Conservation (phyloP, 768 basidiomycete genomes). For the Leucosporidium scottii region DNA sequence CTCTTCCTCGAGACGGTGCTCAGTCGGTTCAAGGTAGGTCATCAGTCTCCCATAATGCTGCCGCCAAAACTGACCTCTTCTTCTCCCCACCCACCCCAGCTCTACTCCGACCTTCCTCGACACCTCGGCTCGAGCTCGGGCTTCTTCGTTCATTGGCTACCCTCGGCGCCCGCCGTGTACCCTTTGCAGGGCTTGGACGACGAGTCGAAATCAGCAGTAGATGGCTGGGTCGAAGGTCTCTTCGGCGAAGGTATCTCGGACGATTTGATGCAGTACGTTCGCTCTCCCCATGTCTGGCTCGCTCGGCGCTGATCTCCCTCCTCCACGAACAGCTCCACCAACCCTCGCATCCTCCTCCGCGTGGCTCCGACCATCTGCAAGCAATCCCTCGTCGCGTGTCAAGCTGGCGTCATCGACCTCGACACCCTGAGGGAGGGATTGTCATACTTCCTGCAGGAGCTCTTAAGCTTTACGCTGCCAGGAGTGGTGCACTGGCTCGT, state of each 20-base stretch:
- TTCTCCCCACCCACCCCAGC: not conserved
- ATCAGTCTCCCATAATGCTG: too few species aligned
- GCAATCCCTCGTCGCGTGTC: slow-evolving; percentile 42
- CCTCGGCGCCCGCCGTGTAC: slow-evolving; percentile 5
- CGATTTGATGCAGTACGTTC: slow-evolving; percentile 32
- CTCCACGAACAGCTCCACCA: slow-evolving; percentile 37
- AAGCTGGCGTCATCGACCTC: slow-evolving; percentile 41
- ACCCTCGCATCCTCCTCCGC: slow-evolving; percentile 40
- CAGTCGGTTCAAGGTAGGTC: slow-evolving; percentile 15
- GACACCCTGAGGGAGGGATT: slow-evolving; percentile 43
- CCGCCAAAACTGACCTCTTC: not conserved
- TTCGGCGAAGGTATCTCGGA: slow-evolving; percentile 38
- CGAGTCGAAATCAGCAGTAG: slow-evolving; percentile 11
- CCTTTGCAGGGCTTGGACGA: not conserved
- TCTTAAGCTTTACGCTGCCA: slow-evolving; percentile 44
- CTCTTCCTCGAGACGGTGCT: slow-evolving; percentile 20
- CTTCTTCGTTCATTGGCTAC: slow-evolving; percentile 19
- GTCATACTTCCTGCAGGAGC: slow-evolving; percentile 45
- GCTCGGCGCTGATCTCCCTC: not conserved
- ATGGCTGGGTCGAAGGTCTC: slow-evolving; percentile 30
- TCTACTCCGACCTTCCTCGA: slow-evolving; percentile 9
- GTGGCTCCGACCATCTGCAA: slow-evolving; percentile 42
- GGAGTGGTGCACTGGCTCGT: slow-evolving; percentile 43
- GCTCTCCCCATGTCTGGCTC: not conserved
- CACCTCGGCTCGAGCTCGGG: slow-evolving; percentile 22